Base-by-base conservation (phyloP, 2,329 filamentous ascomycete species). In the Fonsecaea erecta region DNA sequence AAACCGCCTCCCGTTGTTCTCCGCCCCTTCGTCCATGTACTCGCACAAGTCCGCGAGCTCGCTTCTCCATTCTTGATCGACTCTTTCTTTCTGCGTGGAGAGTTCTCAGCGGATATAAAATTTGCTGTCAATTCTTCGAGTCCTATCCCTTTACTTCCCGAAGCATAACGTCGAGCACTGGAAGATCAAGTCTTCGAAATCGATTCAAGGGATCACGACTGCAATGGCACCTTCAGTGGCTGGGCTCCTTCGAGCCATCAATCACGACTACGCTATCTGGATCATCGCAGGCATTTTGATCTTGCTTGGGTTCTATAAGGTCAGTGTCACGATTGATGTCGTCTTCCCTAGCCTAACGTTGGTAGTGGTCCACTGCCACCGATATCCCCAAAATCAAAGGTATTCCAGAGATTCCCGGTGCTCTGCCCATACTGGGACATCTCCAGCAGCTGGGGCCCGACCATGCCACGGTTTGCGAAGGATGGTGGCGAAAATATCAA, bases 361-460 rank as follows among this genome's bases (percentile, higher is more conserved):
- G 26, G 52, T 34, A 69, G 67, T 69, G 67, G 67, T 63, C 67
- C 53, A 69, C 64, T 11, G 53, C 52, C 12, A 86, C 85, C 5
- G 84, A 87, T 62, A 79, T 79, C 0, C 81, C 84, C 6, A 81
- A 83, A 68, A 85, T 87, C 73, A 85, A 85, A 72, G 80, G 81
- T 12, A 75, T 87, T 1, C 84, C 85, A 1, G 83, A 86, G 68
- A 82, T 87, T 34, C 84, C 85, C 0, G 84, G 85, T 1, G 73
- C 74, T 5, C 67, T 85, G 2, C 85, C 85, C 2, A 66, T 88
- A 5, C 84, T 88, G 67, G 86, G 86, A 7, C 87, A 86, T 71
- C 77, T 88, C 3, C 70, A 85, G 1, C 80, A 85, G 64, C 80
- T 88, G 4, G 84, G 85, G 1, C 80, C 80, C 0, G 78, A 84